Conservation (phyloP, 2,329 filamentous ascomycete species). For the Colletotrichum eleusines region DNA sequence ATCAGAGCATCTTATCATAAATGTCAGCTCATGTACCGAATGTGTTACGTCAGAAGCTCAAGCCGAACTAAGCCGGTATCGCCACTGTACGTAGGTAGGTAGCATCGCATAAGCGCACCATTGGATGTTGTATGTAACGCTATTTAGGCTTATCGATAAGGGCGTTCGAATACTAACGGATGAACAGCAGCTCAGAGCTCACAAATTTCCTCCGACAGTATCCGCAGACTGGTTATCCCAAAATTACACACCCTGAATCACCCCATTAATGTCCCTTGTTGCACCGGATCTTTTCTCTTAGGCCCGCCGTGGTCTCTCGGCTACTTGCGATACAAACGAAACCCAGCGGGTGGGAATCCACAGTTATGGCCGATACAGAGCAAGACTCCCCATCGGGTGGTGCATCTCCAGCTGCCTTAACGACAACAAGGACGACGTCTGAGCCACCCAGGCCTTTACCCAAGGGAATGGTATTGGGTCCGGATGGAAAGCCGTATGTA, state of each 20-base stretch:
- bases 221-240: neutral
- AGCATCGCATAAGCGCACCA: neutral
- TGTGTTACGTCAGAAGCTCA: neutral
- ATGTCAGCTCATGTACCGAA: neutral
- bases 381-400: constrained; percentile 3
- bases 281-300: neutral
- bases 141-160: constrained; percentile 22
- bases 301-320: neutral
- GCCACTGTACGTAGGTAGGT: neutral
- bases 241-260: constrained; percentile 4
- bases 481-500: constrained; percentile 86
- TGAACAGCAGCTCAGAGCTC: neutral
- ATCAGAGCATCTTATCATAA: neutral
- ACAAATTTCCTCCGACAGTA: constrained; percentile 10
- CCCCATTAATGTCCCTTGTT: neutral
- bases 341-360: constrained; percentile 42
- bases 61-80: neutral
- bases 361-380: constrained; percentile 24
- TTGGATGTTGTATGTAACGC: neutral
- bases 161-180: constrained; percentile 3
- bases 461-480: constrained; percentile 80
- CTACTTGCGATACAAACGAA: constrained; percentile 70
- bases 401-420: neutral
- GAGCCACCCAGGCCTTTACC: constrained; percentile 67
- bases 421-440: constrained; percentile 35